Evolutionary conservation across 1,139 yeast species (phyloP), one percentile per base, ranked within the genome.

Genomic region (Candida glucosophila): DNA sequence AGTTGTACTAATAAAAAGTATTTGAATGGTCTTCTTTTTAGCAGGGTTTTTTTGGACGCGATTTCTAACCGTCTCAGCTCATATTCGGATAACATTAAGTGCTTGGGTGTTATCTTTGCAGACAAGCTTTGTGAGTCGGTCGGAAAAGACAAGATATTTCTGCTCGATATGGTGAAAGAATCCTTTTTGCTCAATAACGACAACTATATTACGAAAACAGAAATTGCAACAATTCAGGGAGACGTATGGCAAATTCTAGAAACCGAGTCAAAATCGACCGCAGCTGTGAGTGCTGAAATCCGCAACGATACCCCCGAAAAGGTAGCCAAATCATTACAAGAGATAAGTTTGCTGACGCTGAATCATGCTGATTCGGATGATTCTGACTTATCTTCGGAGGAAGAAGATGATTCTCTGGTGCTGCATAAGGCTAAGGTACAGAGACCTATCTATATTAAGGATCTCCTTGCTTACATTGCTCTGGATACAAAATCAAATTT

Each of bases 391-490:
- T 73, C 65, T 19, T 72, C 66, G 29, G 58, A 67, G 9, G 77
- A 70, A 29, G 66, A 59, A 15, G 77, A 70, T 14, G 78, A 72
- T 29, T 71, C 69, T 1, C 50, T 67, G 3, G 34, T 60, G 19
- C 56, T 53, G n/a, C 49, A 49, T 22, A 53, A 47, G 12, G 44
- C 50, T 6, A 51, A 44, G n/a, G 52, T 72, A 0, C 41, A 61
- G 0, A 52, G 61, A 4, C 88, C 88, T 0, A 59, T 77, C 2
- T 80, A 77, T 39, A 55, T 80, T 15, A 70, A 72, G 32, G 82
- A 76, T 26, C 49, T 79, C n/a, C 36, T 77, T n/a, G 53, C 53
- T 6, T 79, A 77, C 36, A 44, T 80, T 10, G 43, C 46, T 7
- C 42, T 56, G 0, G 77, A 73, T 27, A 37, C 55, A 1, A 59